A percentile compares a stretch with the other conserved stretches of the same genome.
These are phyloP conservation scores for Jasminum sambac DNA, from an alignment of 257 asterid genomes.

Conservation along the genomic window DNA sequence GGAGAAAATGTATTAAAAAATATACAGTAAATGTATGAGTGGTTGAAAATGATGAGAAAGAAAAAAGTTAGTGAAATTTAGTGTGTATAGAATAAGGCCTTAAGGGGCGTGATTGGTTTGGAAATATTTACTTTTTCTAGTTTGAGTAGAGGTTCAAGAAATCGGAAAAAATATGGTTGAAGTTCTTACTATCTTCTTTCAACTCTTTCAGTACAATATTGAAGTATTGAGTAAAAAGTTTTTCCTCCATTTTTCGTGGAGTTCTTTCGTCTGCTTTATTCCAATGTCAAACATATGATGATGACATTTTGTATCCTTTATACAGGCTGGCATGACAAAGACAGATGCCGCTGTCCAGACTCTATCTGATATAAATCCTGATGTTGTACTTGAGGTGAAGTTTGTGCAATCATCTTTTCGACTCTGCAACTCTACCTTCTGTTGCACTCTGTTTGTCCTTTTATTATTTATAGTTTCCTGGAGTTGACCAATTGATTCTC, in stretches of 20 bases:
- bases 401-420: conserved; percentile 10
- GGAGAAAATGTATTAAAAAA: too few relatives aligned
- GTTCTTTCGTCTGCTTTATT: conserved; percentile 16
- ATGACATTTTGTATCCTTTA: conserved; percentile 22
- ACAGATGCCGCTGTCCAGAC: conserved; percentile 99
- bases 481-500: conserved; percentile 24
- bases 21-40: too few relatives aligned
- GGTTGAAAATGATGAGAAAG: too few relatives aligned
- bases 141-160: conserved; percentile 21
- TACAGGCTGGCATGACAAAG: conserved; percentile 93
- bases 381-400: conserved; percentile 93
- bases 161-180: background rate
- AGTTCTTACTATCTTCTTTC: conserved; percentile 7
- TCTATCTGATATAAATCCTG: conserved; percentile 93
- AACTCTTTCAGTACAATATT: conserved; percentile 5
- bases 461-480: conserved; percentile 17
- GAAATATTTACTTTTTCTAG: conserved; percentile 1
- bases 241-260: background rate
- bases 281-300: conserved; percentile 18
- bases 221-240: background rate
- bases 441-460: background rate
- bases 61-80: too few relatives aligned
- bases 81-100: too few relatives aligned
- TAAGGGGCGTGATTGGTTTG: background rate
- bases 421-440: conserved; percentile 11